Conservation (phyloP, 2,329 filamentous ascomycete genomes). For the Pseudopithomyces chartarum region DNA sequence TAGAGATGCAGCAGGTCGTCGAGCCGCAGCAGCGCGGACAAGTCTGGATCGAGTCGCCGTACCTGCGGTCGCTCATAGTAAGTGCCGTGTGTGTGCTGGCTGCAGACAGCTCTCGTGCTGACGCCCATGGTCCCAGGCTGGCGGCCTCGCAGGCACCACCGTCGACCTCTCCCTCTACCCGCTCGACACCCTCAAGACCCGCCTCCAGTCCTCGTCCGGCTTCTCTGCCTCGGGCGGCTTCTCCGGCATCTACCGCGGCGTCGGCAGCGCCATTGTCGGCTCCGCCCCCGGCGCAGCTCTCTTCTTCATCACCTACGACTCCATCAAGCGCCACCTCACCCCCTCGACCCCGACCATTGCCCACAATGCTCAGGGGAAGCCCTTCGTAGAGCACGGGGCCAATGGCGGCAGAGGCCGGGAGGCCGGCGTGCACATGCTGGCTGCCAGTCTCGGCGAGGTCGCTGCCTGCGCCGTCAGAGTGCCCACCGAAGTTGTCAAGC, state of each 20-base stretch:
- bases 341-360: constrained; percentile 13
- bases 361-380: constrained; percentile 33
- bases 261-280: constrained; percentile 86
- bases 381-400: constrained; percentile 25
- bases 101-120: neutral
- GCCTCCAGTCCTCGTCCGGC: constrained; percentile 80
- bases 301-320: constrained; percentile 96
- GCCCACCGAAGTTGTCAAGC: constrained; percentile 96
- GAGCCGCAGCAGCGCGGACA: constrained; percentile 26
- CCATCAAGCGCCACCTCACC: constrained; percentile 56
- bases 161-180: constrained; percentile 97
- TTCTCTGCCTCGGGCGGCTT: constrained; percentile 87
- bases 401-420: constrained; percentile 21
- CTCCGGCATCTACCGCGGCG: constrained; percentile 87
- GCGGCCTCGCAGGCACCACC: constrained; percentile 89
- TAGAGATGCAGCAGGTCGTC: constrained; percentile 35
- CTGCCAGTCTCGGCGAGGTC: constrained; percentile 84
- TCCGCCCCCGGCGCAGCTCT: constrained; percentile 92
- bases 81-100: constrained; percentile 1
- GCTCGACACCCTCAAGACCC: constrained; percentile 98
- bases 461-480: constrained; percentile 91
- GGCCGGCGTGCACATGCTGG: constrained; percentile 73
- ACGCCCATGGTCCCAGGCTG: constrained; percentile 65
- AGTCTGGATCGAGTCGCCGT: constrained; percentile 53
- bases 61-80: constrained; percentile 54